phyloP scores from a whole-genome alignment of 129 eudicot genomes.

The Artemisia argyi region DNA sequence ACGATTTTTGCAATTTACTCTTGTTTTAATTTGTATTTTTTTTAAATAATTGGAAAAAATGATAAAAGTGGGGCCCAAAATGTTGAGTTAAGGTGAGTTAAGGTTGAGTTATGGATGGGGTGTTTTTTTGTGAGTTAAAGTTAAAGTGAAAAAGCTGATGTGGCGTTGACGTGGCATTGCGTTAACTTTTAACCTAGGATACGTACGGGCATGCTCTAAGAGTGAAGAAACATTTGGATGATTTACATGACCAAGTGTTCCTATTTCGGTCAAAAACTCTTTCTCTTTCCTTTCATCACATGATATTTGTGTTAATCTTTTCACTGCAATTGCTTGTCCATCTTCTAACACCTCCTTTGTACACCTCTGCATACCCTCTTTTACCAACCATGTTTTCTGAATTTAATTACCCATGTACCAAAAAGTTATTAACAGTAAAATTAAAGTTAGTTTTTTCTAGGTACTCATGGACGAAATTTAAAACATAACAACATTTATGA shows the following conservation, averaged over 20 bases:
- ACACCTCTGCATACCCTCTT: slow-evolving; percentile 99
- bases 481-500: slow-evolving; percentile 13
- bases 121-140: too few relatives aligned
- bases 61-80: too few relatives aligned
- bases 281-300: slow-evolving; percentile 92
- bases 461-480: slow-evolving; percentile 17
- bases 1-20: too few relatives aligned
- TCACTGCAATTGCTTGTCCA: slow-evolving; percentile 89
- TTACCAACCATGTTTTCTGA: slow-evolving; percentile 89
- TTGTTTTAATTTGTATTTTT: too few relatives aligned
- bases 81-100: too few relatives aligned
- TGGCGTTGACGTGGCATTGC: too few relatives aligned
- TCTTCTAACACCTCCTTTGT: slow-evolving; percentile 76
- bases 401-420: slow-evolving; percentile 24
- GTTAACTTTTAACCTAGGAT: too few relatives aligned
- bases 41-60: too few relatives aligned
- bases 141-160: too few relatives aligned
- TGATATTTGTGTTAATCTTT: slow-evolving; percentile 59
- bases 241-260: slow-evolving; percentile 87
- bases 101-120: too few relatives aligned
- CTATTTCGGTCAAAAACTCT: slow-evolving; percentile 94
- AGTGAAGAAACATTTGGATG: slow-evolving; percentile 92
- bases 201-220: too few relatives aligned
- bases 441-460: background rate
- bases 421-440: slow-evolving; percentile 11